These are phyloP conservation scores for Globisporangium polare DNA, from an alignment of 352 stramenopile species.

Conservation along the genomic window DNA sequence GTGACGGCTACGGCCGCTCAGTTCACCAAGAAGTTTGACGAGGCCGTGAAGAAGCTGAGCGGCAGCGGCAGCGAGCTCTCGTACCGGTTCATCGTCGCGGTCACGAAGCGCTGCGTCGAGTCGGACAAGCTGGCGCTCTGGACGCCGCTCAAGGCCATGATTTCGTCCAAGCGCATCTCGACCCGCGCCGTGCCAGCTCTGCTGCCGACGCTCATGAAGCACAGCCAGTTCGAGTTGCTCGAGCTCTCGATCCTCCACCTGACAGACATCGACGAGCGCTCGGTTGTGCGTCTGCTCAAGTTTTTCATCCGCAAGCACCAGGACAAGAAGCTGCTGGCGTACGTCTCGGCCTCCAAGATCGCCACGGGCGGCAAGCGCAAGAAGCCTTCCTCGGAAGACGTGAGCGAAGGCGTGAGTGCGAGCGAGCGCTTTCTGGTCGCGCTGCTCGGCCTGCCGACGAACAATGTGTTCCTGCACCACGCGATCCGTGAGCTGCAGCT, in stretches of 20 bases:
- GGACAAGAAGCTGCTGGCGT: constrained; percentile 30
- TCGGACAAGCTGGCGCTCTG: constrained; percentile 53
- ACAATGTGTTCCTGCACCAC: constrained; percentile 74
- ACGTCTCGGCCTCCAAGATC: constrained; percentile 20
- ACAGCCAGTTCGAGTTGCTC: constrained; percentile 63
- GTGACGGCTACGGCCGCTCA: constrained; percentile 33
- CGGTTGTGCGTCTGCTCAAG: constrained; percentile 63
- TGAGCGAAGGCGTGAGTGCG: constrained; percentile 14
- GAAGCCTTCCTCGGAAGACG: constrained; percentile 18
- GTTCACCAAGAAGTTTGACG: constrained; percentile 50
- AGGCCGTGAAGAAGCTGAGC: constrained; percentile 31
- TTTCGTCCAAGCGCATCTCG: constrained; percentile 59
- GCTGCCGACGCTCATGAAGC: constrained; percentile 56
- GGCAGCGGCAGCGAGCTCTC: constrained; percentile 25
- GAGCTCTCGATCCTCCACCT: constrained; percentile 60
- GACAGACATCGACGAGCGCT: constrained; percentile 74
- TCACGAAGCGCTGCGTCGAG: constrained; percentile 54
- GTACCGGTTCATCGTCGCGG: constrained; percentile 56
- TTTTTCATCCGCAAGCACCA: constrained; percentile 71
- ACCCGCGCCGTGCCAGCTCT: constrained; percentile 56
- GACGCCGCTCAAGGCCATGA: constrained; percentile 41
- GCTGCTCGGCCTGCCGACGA: constrained; percentile 55
- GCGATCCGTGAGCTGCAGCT: constrained; percentile 69
- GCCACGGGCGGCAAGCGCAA: constrained; percentile 24
- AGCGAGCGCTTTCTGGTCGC: constrained; percentile 55